Evolutionary conservation across 1,284 basidiomycete genomes (phyloP), one percentile per base, ranked within the genome.

Genomic region (Xanthoconium separans): DNA sequence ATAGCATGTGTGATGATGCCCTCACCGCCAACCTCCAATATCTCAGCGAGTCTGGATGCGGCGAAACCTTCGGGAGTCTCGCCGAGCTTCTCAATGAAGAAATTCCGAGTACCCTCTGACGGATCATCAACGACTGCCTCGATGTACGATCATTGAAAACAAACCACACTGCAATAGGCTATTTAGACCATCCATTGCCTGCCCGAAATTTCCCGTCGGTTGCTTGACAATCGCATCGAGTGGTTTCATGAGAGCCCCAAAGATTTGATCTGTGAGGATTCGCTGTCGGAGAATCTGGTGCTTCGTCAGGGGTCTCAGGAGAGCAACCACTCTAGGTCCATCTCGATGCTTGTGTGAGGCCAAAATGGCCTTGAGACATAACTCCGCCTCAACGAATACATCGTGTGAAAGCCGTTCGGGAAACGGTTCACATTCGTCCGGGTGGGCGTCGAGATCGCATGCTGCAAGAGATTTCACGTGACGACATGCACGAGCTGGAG

Each of bases 151-250:
- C 6, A 29, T 4, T 30, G 18, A 0, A 15, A n/a, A 55, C 60
- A 33, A 13, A 70, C 65, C 51, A 12, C 52, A 66, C 12, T 59
- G 51, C 47, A 66, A 34, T 9, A 70, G 16, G 43, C 50, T 58
- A 2, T 16, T 46, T 37, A 66, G 16, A 3, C 57, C 57, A 1
- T 65, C 54, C 65, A 68, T 66, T 6, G 50, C 63, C 11, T 57
- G 55, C n/a, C 46, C 57, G 36, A 68, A 68, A 46, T 50, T 55
- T 4, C 16, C 40, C 22, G 4, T 37, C 1, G 37, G 46, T n/a
- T 45, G 15, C 1, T 0, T 5, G 22, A 69, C 3, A 3, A 57
- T 57, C 2, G 0, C 15, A 39, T 70, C 64, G 1, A 69, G 22
- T 8, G 58, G 39, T 0, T 11, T 7, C 13, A 62, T 29, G 12